Conservation (phyloP, 139 green algal species). For the Chlamydomonas urium region DNA sequence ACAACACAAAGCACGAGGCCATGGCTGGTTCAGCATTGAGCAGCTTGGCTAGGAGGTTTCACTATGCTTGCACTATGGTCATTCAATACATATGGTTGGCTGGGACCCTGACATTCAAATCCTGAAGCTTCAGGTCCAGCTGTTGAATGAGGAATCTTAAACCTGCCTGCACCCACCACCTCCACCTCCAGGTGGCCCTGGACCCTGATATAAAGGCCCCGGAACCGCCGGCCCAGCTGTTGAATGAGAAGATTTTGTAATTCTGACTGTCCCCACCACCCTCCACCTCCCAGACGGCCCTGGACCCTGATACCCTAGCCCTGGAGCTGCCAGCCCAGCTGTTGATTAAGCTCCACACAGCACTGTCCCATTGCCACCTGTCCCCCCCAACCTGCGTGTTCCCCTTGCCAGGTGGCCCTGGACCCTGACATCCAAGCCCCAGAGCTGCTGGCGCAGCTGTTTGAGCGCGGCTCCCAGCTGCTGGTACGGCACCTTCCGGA, state of each 20-base stretch:
- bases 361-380: neutral
- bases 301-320: conserved; percentile 60
- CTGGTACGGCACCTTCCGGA: conserved; percentile 59
- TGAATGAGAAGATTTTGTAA: conserved; percentile 26
- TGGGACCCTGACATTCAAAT: conserved; percentile 60
- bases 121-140: conserved; percentile 68
- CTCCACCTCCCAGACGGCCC: conserved; percentile 18
- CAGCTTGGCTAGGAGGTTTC: no score
- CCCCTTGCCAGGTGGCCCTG: conserved; percentile 33
- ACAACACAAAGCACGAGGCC: no score
- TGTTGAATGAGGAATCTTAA: no score
- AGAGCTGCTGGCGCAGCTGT: conserved; percentile 76
- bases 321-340: conserved; percentile 74
- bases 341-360: conserved; percentile 51
- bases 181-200: conserved; percentile 39
- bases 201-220: conserved; percentile 62
- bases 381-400: no score
- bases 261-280: neutral
- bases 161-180: no score
- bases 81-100: no score
- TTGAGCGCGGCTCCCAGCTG: conserved; percentile 60
- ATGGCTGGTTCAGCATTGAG: no score
- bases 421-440: conserved; percentile 64
- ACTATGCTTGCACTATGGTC: no score
- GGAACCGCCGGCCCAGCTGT: conserved; percentile 73